Evolutionary conservation across 1,284 basidiomycete genomes (phyloP).

Genomic region (Pterula multifida): DNA sequence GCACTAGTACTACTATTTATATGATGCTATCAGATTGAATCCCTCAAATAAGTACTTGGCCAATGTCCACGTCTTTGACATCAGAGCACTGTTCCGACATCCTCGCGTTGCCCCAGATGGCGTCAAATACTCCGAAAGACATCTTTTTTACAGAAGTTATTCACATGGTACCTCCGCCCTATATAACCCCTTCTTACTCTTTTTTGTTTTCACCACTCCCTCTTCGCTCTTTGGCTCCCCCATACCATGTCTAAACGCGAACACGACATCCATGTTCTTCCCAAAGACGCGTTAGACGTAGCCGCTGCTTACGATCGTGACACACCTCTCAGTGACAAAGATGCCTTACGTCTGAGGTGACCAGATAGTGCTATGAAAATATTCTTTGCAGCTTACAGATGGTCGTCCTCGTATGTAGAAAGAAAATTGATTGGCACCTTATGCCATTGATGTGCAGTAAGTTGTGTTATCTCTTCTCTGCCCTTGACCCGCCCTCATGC

Average conservation of each 20-base stretch:
- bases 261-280: background rate
- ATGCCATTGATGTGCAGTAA: constrained; percentile 71
- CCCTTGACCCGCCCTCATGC: constrained; percentile 6
- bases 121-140: too few relatives aligned
- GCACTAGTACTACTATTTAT: too few relatives aligned
- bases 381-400: background rate
- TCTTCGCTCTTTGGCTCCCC: background rate
- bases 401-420: constrained; percentile 22
- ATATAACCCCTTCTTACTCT: background rate
- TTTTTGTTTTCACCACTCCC: background rate
- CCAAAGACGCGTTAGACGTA: constrained; percentile 22
- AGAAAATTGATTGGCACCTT: constrained; percentile 61
- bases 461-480: constrained; percentile 17
- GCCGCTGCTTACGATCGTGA: constrained; percentile 27
- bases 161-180: background rate
- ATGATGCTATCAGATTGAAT: too few relatives aligned
- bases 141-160: too few relatives aligned
- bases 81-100: too few relatives aligned
- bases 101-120: too few relatives aligned
- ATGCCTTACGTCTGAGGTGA: constrained; percentile 29
- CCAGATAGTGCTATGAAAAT: background rate
- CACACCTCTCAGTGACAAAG: constrained; percentile 20
- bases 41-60: too few relatives aligned
- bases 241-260: background rate
- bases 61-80: too few relatives aligned